Evolutionary conservation across 805 yeast genomes (phyloP), one percentile per base, ranked within the genome.

Genomic region (Suhomyces pyralidae): DNA sequence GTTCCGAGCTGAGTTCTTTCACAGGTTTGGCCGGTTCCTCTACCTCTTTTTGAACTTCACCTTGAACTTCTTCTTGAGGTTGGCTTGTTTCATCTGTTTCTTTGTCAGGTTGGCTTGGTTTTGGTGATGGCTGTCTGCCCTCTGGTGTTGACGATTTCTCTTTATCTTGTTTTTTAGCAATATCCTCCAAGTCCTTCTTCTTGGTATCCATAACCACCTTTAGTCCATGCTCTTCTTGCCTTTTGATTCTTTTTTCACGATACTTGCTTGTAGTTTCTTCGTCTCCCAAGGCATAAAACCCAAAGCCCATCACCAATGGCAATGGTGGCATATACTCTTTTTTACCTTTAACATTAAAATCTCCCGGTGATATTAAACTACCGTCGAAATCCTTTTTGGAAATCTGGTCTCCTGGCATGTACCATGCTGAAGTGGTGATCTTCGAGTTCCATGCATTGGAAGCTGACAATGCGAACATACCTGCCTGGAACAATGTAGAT

Each of bases 381-480:
- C 82, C 84, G 46, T 81, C 85, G 51, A 77, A 77, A 60, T 88
- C 92, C 48, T 81, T 81, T 61, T 90, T 89, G 1, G 90, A 81
- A 2, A 93, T 78, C 46, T 83, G 85, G 15, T 68, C 66, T 1
- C 91, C 91, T 36, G 76, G 78, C n/a, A 88, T 81, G 81, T 84
- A 87, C 96, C 96, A 91, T 2, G 97, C 86, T 2, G 96, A 84
- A 0, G 89, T 81, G 1, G 90, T 82, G 28, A 86, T 78, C 65
- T 92, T 93, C 50, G 86, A 81, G 40, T 86, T 92, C 99, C 99
- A 94, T 0, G 97, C 96, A 42, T 80, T 83, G 7, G 96, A 86
- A 0, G 93, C 79, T 20, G 92, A 81, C 56, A 90, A 78, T n/a
- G 96, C 81, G 58, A 86, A 86, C 5, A 88, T 81, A 10, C 97